Evolutionary conservation across 1,284 basidiomycete species (phyloP).

Genomic region (Phellopilus nigrolimitatus): DNA sequence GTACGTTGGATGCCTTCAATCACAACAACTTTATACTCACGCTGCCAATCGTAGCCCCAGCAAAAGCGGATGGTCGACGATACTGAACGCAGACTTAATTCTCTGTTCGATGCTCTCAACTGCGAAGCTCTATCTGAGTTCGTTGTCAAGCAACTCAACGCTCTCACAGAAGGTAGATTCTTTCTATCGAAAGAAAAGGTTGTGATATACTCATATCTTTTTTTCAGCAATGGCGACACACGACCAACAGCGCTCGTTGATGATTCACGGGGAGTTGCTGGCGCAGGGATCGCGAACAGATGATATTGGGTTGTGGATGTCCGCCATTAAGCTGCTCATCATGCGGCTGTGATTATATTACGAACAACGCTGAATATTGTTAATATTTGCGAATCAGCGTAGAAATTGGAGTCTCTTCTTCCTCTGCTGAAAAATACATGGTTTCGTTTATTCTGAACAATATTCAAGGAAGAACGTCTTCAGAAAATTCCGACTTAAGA

Average conservation of each 20-base stretch:
- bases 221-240: conserved; percentile 65
- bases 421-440: no score
- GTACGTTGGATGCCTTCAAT: conserved; percentile 41
- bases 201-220: conserved; percentile 13
- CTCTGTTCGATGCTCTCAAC: conserved; percentile 88
- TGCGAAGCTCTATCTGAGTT: conserved; percentile 79
- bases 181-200: conserved; percentile 7
- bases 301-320: conserved; percentile 85
- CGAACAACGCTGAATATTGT: no score
- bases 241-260: conserved; percentile 66
- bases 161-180: conserved; percentile 61
- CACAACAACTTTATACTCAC: conserved; percentile 23
- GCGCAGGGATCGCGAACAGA: conserved; percentile 72
- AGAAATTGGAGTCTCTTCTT: no score
- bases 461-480: no score
- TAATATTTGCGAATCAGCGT: no score
- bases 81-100: conserved; percentile 81
- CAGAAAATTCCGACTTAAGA: no score
- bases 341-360: conserved; percentile 41
- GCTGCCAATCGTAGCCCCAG: conserved; percentile 46
- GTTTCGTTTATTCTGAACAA: no score
- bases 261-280: conserved; percentile 76
- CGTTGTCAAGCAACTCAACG: conserved; percentile 64
- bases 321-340: conserved; percentile 80
- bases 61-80: conserved; percentile 87